Percentiles rank a stretch among this genome's conserved stretches.
Conservation (phyloP, 352 stramenopile genomes). For the Pythium diclinum region DNA sequence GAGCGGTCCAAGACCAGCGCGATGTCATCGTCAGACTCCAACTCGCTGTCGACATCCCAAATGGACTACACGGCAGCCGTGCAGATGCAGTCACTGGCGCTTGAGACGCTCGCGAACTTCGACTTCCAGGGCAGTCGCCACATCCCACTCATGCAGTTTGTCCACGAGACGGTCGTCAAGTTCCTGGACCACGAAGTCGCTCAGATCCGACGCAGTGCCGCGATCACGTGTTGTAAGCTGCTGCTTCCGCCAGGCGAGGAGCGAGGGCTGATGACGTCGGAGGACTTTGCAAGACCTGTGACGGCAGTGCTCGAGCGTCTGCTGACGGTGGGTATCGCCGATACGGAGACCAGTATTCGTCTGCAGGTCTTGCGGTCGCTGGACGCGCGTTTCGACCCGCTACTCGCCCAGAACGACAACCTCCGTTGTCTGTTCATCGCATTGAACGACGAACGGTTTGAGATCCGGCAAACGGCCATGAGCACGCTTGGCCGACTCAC, state of each 20-base stretch:
- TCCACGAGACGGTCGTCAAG: constrained; percentile 85
- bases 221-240: constrained; percentile 87
- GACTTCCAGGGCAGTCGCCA: constrained; percentile 83
- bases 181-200: constrained; percentile 86
- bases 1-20: constrained; percentile 39
- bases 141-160: constrained; percentile 87
- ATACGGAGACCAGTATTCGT: constrained; percentile 84
- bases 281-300: constrained; percentile 71
- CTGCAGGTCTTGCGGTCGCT: constrained; percentile 76
- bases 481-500: constrained; percentile 83
- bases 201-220: constrained; percentile 79
- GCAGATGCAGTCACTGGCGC: constrained; percentile 75
- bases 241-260: constrained; percentile 70
- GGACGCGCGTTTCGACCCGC: constrained; percentile 75
- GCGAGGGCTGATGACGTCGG: constrained; percentile 50
- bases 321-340: constrained; percentile 81
- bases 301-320: constrained; percentile 76
- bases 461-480: constrained; percentile 87
- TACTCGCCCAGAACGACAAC: constrained; percentile 82
- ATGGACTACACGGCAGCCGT: constrained; percentile 56
- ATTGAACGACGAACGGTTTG: constrained; percentile 84
- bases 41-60: constrained; percentile 19
- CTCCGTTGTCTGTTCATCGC: constrained; percentile 85
- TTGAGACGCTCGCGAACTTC: constrained; percentile 85
- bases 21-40: constrained; percentile 30